Evolutionary conservation across 345 rosid genomes (phyloP).

Genomic region (Murraya paniculata): DNA sequence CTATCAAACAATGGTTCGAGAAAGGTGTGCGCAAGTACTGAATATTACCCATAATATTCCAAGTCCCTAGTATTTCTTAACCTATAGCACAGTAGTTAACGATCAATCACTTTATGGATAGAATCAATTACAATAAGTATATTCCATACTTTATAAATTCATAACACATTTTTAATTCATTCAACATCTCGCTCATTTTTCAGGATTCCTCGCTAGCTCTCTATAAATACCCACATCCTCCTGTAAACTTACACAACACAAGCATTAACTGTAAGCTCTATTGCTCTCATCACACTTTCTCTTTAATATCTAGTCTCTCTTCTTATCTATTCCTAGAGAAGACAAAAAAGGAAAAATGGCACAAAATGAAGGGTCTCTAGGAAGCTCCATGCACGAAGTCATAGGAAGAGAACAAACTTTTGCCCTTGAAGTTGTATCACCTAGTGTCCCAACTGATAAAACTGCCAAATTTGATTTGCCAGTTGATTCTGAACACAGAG

Average conservation of each 20-base stretch:
- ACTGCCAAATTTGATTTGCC: conserved; percentile 63
- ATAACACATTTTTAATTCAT: neutral
- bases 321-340: neutral
- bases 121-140: neutral
- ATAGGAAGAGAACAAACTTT: conserved; percentile 64
- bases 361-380: conserved; percentile 48
- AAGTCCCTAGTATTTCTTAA: neutral
- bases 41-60: too few species aligned
- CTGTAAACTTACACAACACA: conserved; percentile 1
- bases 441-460: conserved; percentile 54
- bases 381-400: conserved; percentile 80
- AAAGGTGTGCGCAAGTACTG: too few species aligned
- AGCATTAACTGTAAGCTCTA: neutral
- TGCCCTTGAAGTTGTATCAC: conserved; percentile 62
- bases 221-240: conserved; percentile 8
- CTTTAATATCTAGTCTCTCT: neutral
- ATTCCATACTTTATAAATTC: neutral
- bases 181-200: conserved; percentile 1
- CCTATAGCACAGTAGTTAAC: neutral
- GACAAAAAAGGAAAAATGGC: conserved; percentile 34
- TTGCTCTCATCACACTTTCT: too few species aligned
- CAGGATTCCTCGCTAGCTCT: neutral
- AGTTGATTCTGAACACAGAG: conserved; percentile 84
- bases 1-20: too few species aligned
- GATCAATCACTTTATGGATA: neutral